Evolutionary conservation across 352 stramenopile genomes (phyloP), one percentile per base, ranked within the genome.

Genomic region (Phytophthora syringae): DNA sequence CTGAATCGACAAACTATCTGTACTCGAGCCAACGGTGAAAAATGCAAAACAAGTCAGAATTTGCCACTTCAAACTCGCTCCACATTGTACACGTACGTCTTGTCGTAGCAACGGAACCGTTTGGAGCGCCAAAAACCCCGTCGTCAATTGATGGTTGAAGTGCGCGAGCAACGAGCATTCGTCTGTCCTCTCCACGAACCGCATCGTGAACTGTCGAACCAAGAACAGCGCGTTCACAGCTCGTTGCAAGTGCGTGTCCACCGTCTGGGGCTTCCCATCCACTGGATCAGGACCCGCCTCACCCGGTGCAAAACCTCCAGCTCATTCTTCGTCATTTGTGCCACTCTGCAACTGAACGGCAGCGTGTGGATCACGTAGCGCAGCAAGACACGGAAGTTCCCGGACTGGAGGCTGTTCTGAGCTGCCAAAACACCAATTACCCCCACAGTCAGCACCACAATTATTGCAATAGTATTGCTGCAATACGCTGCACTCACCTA

Each of bases 311-410:
- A 85, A 77, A 60, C 69, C 18, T 66, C 76, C 7, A 85, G 37
- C 53, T 90, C 77, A 3, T 78, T 82, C 6, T 79, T 56, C 18
- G 66, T 80, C 80, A 89, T 86, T 22, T 73, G 72, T 16, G 86
- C 81, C 30, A 90, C 67, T 52, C 70, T 79, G 28, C 72, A 89
- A 70, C 77, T 78, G 5, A 88, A 71, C 40, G 80, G 76, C 58
- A 92, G 67, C 52, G 56, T 21, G 24, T 89, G 79, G 34, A 89
- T 80, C 53, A 79, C 74, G 43, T 72, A 79, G 20, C 83, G 86
- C 52, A 92, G 57, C 60, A 94, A 61, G 47, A 93, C 82, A 27
- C 81, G 79, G 53, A 93, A 94, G 66, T 94, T 94, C 36, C 86
- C 83, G 0, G 82, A 92, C 18, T 60, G 58, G 25, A 90, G 61